Evolutionary conservation across 345 rosid species (phyloP).

Genomic region (Excoecaria agallocha): DNA sequence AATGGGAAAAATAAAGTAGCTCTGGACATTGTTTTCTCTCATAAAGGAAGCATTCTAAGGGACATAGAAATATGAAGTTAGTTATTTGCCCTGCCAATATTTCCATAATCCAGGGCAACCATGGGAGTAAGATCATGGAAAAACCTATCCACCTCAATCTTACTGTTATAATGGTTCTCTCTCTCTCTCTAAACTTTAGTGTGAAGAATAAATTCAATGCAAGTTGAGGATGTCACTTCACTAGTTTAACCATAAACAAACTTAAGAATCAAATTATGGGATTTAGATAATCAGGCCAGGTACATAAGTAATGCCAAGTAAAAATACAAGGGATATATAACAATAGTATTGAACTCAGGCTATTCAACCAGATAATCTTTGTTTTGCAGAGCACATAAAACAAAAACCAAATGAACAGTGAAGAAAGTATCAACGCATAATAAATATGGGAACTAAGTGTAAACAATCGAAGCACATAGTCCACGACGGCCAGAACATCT

Average conservation of each 20-base stretch:
- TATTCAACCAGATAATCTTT: no score
- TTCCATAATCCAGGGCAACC: background rate
- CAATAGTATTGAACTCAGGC: no score
- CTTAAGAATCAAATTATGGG: background rate
- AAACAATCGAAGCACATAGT: background rate
- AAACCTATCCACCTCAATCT: background rate
- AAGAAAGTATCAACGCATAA: background rate
- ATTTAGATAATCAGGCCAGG: no score
- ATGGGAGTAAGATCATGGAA: background rate
- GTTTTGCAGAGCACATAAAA: no score
- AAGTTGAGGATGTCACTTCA: background rate
- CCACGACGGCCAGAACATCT: background rate
- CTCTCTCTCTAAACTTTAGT: no score
- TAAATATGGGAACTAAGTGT: background rate
- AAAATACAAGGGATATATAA: no score
- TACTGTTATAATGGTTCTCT: background rate
- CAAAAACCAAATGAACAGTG: no score
- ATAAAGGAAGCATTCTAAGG: background rate
- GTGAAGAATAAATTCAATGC: background rate
- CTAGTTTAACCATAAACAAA: background rate
- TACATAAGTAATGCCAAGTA: background rate
- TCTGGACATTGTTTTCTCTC: background rate
- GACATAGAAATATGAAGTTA: background rate
- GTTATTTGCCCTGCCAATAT: background rate
- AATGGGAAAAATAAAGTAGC: background rate